Base-by-base conservation (phyloP, 805 yeast species). In the Candida hungchunana region DNA sequence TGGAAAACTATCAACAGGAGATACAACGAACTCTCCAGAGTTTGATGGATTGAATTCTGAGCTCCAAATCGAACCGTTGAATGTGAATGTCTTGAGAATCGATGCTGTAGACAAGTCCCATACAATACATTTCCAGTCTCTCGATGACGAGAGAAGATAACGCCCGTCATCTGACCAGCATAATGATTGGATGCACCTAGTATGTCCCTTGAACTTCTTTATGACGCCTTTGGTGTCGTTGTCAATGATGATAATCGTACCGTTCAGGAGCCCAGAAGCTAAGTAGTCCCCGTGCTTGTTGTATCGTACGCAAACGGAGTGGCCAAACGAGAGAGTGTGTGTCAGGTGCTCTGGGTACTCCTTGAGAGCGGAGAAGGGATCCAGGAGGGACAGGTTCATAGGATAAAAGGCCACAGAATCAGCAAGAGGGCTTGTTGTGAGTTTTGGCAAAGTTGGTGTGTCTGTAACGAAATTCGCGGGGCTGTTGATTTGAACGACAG, bases 301-400 rank as follows among this genome's bases (percentile, higher is more conserved):
- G 63, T 77, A 84, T 53, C 73, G 75, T 26, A 88, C 69, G 40
- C 75, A 75, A 7, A 86, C 82, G 0, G 85, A 70, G 29, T 73
- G 77, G 2, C 87, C 81, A 36, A 76, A 77, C 10, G 73, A 74
- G 10, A 87, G 61, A 0, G 89, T 78, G 42, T 78, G 78, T 2
- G 82, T 73, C n/a, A 86, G 71, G 2, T 81, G 72, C 42, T 89
- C 96, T 0, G 97, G 97, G 50, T 75, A 89, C 54, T 89, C 97
- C 52, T 86, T 87, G 15, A 95, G 81, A 16, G 90, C 88, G 2
- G 90, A 77, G 58, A 87, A 86, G 4, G 97, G 97, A 59, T 89
- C 97, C 45, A 85, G 75, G 17, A 90, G 68, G 8, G 93, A 69
- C 22, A 88, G 65, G 58, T 89, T 89, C 93, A 85, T 85, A 8